Conservation (phyloP, 2,329 filamentous ascomycete species). For the Talaromyces marneffei region DNA sequence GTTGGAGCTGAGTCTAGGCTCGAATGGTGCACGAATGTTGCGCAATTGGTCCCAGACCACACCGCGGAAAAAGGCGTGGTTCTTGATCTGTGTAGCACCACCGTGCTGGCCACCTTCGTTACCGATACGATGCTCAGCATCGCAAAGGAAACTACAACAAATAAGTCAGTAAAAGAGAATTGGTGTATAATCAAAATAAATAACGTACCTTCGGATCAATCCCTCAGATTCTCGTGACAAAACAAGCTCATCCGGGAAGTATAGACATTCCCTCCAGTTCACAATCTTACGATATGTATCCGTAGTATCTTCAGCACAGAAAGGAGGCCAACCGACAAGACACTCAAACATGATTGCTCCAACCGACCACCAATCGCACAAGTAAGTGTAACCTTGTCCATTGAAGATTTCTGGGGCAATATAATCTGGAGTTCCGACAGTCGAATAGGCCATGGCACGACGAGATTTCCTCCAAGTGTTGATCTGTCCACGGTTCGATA, state of each 20-base stretch:
- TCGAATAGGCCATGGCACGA: constrained; percentile 94
- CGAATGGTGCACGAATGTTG: constrained; percentile 89
- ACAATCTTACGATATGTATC: constrained; percentile 99
- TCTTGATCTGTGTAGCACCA: constrained; percentile 87
- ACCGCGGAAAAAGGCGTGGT: constrained; percentile 91
- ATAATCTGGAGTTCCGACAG: constrained; percentile 95
- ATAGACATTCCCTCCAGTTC: constrained; percentile 91
- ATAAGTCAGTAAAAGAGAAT: constrained; percentile 22
- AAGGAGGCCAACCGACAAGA: constrained; percentile 95
- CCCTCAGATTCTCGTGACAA: constrained; percentile 84
- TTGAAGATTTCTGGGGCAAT: constrained; percentile 98
- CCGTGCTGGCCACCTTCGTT: constrained; percentile 54
- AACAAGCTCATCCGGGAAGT: constrained; percentile 93
- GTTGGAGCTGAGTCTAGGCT: constrained; percentile 86
- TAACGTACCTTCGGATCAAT: constrained; percentile 72
- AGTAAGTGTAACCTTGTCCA: constrained; percentile 89
- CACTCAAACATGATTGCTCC: constrained; percentile 99
- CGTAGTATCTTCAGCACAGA: constrained; percentile 95
- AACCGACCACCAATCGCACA: constrained; percentile 98
- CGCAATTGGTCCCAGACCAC: constrained; percentile 92
- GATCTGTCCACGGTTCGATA: constrained; percentile 95
- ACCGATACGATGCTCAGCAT: constrained; percentile 85
- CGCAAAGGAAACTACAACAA: constrained; percentile 72
- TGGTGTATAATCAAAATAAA: not conserved
- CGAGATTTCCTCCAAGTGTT: constrained; percentile 98